Conservation (phyloP, 176 grass and related monocot genomes). For the Oryza nivara region DNA sequence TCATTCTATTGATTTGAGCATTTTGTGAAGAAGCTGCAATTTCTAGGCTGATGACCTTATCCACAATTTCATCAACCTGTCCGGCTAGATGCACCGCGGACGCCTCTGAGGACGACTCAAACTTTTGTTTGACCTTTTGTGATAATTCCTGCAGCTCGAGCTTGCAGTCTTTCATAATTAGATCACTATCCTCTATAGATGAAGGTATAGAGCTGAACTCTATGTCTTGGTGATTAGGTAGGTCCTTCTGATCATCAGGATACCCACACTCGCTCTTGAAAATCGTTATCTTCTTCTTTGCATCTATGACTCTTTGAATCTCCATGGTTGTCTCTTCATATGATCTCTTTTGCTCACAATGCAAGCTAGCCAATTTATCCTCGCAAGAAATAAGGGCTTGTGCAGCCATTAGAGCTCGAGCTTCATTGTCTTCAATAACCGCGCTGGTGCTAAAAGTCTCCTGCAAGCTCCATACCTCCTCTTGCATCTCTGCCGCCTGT, state of each 20-base stretch:
- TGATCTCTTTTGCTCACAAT: slow-evolving; percentile 58
- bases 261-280: slow-evolving; percentile 57
- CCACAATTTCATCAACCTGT: slow-evolving; percentile 64
- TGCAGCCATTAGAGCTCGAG: slow-evolving; percentile 83
- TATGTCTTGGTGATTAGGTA: slow-evolving; percentile 35
- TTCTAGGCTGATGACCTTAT: slow-evolving; percentile 67
- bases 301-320: slow-evolving; percentile 56
- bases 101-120: slow-evolving; percentile 47
- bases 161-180: slow-evolving; percentile 42
- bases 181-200: slow-evolving; percentile 11
- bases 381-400: slow-evolving; percentile 78
- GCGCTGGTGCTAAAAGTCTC: slow-evolving; percentile 67
- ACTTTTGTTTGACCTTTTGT: slow-evolving; percentile 56
- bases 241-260: slow-evolving; percentile 27
- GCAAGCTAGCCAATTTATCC: slow-evolving; percentile 71
- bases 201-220: slow-evolving; percentile 2
- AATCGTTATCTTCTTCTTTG: slow-evolving; percentile 62
- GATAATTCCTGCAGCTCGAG: slow-evolving; percentile 57
- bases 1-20: slow-evolving; percentile 68
- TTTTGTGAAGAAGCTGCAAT: slow-evolving; percentile 56
- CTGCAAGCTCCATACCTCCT: slow-evolving; percentile 74
- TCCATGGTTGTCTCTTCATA: slow-evolving; percentile 59
- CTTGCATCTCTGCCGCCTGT: slow-evolving; percentile 62
- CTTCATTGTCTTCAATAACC: slow-evolving; percentile 82
- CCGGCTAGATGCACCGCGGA: slow-evolving; percentile 60